Base-by-base conservation (phyloP, 805 yeast genomes). In the Wickerhamiella occidentalis region DNA sequence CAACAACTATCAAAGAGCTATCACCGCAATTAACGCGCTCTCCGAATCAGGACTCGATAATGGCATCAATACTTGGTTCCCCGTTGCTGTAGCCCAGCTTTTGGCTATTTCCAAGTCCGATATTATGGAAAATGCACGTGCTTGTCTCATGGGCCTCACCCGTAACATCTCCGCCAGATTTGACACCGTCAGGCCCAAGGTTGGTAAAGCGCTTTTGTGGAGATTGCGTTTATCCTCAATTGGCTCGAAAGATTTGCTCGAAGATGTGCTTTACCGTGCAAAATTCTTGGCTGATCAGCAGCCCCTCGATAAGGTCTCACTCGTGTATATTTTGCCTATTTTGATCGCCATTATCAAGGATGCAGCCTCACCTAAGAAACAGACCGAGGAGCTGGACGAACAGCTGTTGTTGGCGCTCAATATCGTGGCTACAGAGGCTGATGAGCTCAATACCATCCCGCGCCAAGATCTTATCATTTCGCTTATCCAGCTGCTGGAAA, bases 331-430 rank as follows among this genome's bases (percentile, higher is more conserved):
- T 17, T 67, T 86, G 42, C 96, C 97, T 1, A 66, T 90, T 54
- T 64, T 90, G 44, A 75, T 78, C 13, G 74, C 74, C 49, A 83
- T 85, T 6, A 67, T 87, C 55, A 26, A 43, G 26, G 40, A 43
- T 8, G 17, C 44, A 11, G 30, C 46, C 6, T 15, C 35, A n/a
- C 65, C 56, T 11, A 58, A 54, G 6, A 49, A 57, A 28, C 45
- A 33, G 17, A 29, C 38, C 5, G 90, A 85, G 49, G 95, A 85
- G n/a, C 87, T 83, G 60, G 96, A 88, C 63, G 96, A 87, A 61
- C 90, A 85, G 57, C 68, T 87, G 45, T 64, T 83, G 45, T 68
- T 90, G 51, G 82, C 90, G 0, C 64, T 88, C 57, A 94, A 85
- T 58, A 78, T 87, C 37, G 69, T 90, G 11, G 56, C 64, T 0